Conservation (phyloP, 352 stramenopile species). For the Phytophthora uliginosa region DNA sequence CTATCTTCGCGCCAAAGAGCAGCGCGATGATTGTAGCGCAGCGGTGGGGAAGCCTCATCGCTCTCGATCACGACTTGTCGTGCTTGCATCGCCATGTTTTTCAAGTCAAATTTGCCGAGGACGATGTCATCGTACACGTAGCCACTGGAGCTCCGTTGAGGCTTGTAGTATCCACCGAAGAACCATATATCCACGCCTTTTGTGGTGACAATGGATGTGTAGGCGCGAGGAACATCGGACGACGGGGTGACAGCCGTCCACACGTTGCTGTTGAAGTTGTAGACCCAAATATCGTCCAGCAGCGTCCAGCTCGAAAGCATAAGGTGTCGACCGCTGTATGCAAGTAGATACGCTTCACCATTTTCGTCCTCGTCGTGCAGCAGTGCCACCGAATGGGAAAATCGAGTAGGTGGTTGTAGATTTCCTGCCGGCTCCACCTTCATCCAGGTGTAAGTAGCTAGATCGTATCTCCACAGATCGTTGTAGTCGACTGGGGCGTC, state of each 20-base stretch:
- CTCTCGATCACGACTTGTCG: constrained; percentile 21
- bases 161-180: constrained; percentile 78
- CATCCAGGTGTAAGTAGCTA: constrained; percentile 52
- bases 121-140: constrained; percentile 83
- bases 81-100: constrained; percentile 21
- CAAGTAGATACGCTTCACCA: constrained; percentile 51
- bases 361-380: constrained; percentile 38
- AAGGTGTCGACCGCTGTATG: constrained; percentile 69
- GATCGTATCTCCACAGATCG: constrained; percentile 75
- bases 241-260: constrained; percentile 46
- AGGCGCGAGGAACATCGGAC: constrained; percentile 51
- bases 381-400: constrained; percentile 67
- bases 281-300: constrained; percentile 69
- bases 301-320: constrained; percentile 59
- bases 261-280: constrained; percentile 49
- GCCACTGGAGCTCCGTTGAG: constrained; percentile 57
- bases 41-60: constrained; percentile 35
- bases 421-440: constrained; percentile 38
- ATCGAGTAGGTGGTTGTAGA: constrained; percentile 49
- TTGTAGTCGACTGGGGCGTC: constrained; percentile 55
- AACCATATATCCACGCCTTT: constrained; percentile 68
- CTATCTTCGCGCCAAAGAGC: constrained; percentile 53
- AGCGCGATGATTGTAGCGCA: constrained; percentile 79
- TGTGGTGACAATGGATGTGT: constrained; percentile 71
- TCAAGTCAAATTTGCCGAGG: constrained; percentile 42